Percentiles rank a stretch among this genome's conserved stretches.
These are phyloP conservation scores for Phytopythium kandeliae DNA, from an alignment of 352 stramenopile species.

Conservation along the genomic window DNA sequence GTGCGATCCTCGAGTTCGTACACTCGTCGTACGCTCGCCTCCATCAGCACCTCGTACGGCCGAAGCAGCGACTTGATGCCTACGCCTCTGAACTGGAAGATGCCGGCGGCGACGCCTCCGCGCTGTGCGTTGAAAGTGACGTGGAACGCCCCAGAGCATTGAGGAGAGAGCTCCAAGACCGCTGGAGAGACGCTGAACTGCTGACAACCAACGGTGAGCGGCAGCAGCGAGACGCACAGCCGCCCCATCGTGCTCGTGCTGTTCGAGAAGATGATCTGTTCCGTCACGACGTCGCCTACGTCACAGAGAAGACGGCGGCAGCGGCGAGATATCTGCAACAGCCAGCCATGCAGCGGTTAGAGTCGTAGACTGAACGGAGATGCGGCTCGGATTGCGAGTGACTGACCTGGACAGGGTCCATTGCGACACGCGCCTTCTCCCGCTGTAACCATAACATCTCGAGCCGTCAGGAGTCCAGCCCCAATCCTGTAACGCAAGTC, in stretches of 20 bases:
- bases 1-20: slow-evolving; percentile 19
- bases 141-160: slow-evolving; percentile 54
- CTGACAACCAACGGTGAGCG: slow-evolving; percentile 79
- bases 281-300: slow-evolving; percentile 62
- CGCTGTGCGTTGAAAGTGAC: slow-evolving; percentile 60
- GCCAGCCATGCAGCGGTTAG: background rate
- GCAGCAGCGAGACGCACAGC: slow-evolving; percentile 74
- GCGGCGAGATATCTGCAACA: slow-evolving; percentile 36
- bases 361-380: background rate
- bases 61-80: slow-evolving; percentile 52
- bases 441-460: slow-evolving; percentile 13
- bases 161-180: slow-evolving; percentile 63
- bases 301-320: slow-evolving; percentile 68
- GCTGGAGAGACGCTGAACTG: slow-evolving; percentile 76
- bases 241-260: slow-evolving; percentile 41
- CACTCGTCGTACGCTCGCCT: slow-evolving; percentile 61
- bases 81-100: slow-evolving; percentile 85
- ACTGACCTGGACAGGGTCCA: slow-evolving; percentile 25
- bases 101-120: slow-evolving; percentile 58
- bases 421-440: slow-evolving; percentile 18
- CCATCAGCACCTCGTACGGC: slow-evolving; percentile 80
- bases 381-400: background rate
- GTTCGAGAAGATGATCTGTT: slow-evolving; percentile 77
- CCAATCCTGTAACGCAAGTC: background rate
- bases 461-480: background rate